Conservation (phyloP, 345 rosid species). For the Xanthoceras sorbifolium region DNA sequence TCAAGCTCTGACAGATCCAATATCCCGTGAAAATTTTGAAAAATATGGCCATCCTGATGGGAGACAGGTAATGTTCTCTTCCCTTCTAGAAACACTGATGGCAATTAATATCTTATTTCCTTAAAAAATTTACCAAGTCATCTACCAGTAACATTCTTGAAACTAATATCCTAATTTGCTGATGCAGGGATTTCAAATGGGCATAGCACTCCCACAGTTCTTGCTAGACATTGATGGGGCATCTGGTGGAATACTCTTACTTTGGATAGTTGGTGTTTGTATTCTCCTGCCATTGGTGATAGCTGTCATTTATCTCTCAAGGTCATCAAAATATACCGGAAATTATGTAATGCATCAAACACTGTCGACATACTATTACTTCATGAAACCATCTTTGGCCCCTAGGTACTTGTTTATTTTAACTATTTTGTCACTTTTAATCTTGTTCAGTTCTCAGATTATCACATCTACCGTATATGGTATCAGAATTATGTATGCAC, state of each 20-base stretch:
- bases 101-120: conserved; percentile 6
- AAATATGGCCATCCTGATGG: conserved; percentile 99
- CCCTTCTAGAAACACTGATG: conserved; percentile 6
- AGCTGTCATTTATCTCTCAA: conserved; percentile 94
- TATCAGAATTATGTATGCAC: not conserved
- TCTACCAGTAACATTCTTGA: not conserved
- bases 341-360: conserved; percentile 99
- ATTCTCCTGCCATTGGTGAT: conserved; percentile 94
- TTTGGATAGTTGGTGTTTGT: conserved; percentile 97
- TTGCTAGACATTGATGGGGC: conserved; percentile 91
- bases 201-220: conserved; percentile 97
- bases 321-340: conserved; percentile 94
- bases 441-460: not conserved
- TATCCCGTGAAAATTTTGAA: conserved; percentile 95
- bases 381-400: conserved; percentile 97
- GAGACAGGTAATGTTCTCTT: conserved; percentile 62
- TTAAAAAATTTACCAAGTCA: conserved; percentile 1
- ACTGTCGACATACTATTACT: conserved; percentile 78
- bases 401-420: conserved; percentile 62
- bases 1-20: conserved; percentile 91
- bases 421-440: not conserved
- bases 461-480: not conserved
- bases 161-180: conserved; percentile 20
- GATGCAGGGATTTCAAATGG: conserved; percentile 98
- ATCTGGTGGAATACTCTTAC: conserved; percentile 92